Evolutionary conservation across 441 rosid species (phyloP).

Genomic region (Heliophila coronopifolia): DNA sequence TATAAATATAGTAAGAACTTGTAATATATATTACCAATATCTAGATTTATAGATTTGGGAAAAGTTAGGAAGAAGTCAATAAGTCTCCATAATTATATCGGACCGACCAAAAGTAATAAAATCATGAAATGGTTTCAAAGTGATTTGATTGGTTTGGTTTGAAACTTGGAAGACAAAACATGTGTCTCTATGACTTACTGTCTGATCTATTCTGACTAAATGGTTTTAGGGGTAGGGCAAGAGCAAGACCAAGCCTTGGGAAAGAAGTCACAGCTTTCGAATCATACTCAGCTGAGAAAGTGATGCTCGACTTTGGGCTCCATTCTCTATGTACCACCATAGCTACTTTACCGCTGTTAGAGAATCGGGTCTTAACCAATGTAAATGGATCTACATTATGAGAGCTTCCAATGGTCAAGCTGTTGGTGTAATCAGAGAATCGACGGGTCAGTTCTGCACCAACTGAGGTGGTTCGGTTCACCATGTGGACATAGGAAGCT

Average conservation of each 20-base stretch:
- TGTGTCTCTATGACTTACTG: neutral
- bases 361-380: slow-evolving; percentile 47
- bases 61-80: too few relatives aligned
- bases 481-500: slow-evolving; percentile 60
- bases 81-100: neutral
- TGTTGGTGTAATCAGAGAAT: slow-evolving; percentile 50
- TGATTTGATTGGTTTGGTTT: slow-evolving; percentile 1
- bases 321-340: slow-evolving; percentile 62
- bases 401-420: slow-evolving; percentile 55
- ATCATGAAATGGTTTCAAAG: slow-evolving; percentile 4
- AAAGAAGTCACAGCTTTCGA: slow-evolving; percentile 44
- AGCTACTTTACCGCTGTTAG: slow-evolving; percentile 55
- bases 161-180: slow-evolving; percentile 1
- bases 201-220: too few relatives aligned
- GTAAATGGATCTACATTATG: slow-evolving; percentile 51
- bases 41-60: neutral
- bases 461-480: slow-evolving; percentile 46
- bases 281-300: slow-evolving; percentile 65
- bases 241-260: slow-evolving; percentile 62
- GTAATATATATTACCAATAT: neutral
- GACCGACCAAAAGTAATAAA: slow-evolving; percentile 3
- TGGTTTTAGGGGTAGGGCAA: slow-evolving; percentile 80
- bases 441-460: slow-evolving; percentile 69
- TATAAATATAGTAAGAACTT: neutral
- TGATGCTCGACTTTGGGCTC: slow-evolving; percentile 65